Conservation (phyloP, 2,329 filamentous ascomycete genomes). For the Fusarium dimerum region DNA sequence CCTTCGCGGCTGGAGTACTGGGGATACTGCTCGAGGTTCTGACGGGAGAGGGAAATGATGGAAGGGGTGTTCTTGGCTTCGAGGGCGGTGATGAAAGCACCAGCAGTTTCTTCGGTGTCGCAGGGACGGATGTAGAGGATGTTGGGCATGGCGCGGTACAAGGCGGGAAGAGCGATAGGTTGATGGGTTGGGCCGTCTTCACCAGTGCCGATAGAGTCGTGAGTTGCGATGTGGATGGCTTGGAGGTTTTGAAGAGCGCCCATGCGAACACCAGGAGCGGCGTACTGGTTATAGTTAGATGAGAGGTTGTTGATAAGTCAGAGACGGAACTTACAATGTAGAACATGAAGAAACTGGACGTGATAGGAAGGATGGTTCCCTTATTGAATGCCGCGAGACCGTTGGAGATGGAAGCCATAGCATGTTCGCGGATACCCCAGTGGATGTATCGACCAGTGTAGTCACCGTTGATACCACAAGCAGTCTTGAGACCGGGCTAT, state of each 20-base stretch:
- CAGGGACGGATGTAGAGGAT: conserved; percentile 60
- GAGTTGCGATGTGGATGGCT: conserved; percentile 61
- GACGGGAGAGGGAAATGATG: conserved; percentile 51
- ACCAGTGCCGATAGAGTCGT: conserved; percentile 61
- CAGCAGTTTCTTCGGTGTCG: conserved; percentile 58
- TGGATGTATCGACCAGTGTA: conserved; percentile 59
- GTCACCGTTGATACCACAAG: conserved; percentile 55
- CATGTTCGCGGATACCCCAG: conserved; percentile 62
- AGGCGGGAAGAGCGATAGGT: conserved; percentile 55
- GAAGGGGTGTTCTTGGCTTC: conserved; percentile 41
- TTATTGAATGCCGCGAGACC: conserved; percentile 59
- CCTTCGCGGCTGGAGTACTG: conserved; percentile 41
- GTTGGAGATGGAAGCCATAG: conserved; percentile 59
- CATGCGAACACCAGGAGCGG: conserved; percentile 61
- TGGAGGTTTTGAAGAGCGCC: conserved; percentile 57
- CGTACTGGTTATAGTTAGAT: conserved; percentile 37
- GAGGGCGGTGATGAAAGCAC: conserved; percentile 54
- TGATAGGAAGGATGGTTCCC: conserved; percentile 58
- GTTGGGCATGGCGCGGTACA: conserved; percentile 66
- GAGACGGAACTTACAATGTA: conserved; percentile 39
- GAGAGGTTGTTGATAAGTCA: background rate
- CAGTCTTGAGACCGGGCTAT: conserved; percentile 38
- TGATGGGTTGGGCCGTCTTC: conserved; percentile 65
- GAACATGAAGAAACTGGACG: conserved; percentile 65
- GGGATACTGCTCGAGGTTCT: conserved; percentile 43